A percentile compares a stretch with the other conserved stretches of the same genome.
These are phyloP conservation scores for Phytophthora megakarya DNA, from an alignment of 352 stramenopile genomes.

Conservation along the genomic window DNA sequence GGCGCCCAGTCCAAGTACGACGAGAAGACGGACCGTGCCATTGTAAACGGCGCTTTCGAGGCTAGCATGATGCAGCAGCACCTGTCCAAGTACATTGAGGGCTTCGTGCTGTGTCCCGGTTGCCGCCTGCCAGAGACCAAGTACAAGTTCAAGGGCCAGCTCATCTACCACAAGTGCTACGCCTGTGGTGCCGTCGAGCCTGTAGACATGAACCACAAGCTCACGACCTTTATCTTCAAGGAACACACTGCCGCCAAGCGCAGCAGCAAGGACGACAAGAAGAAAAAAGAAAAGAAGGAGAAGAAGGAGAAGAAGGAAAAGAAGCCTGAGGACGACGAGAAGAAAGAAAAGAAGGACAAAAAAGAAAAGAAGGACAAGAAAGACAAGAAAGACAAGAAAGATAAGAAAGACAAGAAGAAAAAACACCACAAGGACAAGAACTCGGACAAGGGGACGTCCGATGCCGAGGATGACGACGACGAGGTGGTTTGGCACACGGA, in stretches of 20 bases:
- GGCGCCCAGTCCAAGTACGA: slow-evolving; percentile 98
- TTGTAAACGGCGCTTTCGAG: slow-evolving; percentile 97
- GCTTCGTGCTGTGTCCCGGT: slow-evolving; percentile 97
- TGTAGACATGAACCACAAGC: slow-evolving; percentile 98
- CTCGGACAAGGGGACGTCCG: slow-evolving; percentile 67
- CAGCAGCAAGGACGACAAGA: slow-evolving; percentile 82
- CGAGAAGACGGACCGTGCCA: slow-evolving; percentile 94
- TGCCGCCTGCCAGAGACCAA: slow-evolving; percentile 98
- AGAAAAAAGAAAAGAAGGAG: slow-evolving; percentile 83
- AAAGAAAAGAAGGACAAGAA: slow-evolving; percentile 75
- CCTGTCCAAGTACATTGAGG: slow-evolving; percentile 98
- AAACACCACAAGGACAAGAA: slow-evolving; percentile 86
- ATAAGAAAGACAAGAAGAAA: slow-evolving; percentile 83
- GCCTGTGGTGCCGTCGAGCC: slow-evolving; percentile 97
- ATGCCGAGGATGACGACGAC: slow-evolving; percentile 69
- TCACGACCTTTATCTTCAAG: slow-evolving; percentile 97
- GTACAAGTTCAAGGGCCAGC: slow-evolving; percentile 98
- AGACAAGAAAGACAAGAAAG: slow-evolving; percentile 80
- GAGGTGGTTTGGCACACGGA: slow-evolving; percentile 89
- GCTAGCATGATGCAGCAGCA: slow-evolving; percentile 94
- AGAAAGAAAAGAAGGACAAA: slow-evolving; percentile 65
- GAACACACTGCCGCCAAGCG: slow-evolving; percentile 94
- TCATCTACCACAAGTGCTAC: slow-evolving; percentile 98
- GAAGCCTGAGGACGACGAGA: slow-evolving; percentile 71
- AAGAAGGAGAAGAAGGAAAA: slow-evolving; percentile 75